Evolutionary conservation across 2,329 filamentous ascomycete genomes (phyloP).

Genomic region (Cladosporium austrohemisphaericum): DNA sequence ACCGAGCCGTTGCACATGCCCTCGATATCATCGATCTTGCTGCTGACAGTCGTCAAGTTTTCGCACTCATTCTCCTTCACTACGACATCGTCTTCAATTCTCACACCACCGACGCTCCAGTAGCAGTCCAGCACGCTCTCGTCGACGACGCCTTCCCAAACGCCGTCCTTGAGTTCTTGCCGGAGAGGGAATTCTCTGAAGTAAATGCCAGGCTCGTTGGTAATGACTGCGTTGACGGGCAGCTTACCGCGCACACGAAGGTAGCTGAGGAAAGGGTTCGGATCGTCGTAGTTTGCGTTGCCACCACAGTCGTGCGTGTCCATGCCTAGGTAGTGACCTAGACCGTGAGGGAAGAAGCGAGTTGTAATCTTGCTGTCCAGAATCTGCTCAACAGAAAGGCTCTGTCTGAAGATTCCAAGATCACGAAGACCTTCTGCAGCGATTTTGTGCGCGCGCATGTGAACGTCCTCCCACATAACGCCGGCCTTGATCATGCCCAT

Average conservation of each 20-base stretch:
- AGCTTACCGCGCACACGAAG: constrained; percentile 62
- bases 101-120: constrained; percentile 78
- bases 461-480: constrained; percentile 75
- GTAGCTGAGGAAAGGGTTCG: constrained; percentile 82
- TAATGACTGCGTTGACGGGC: constrained; percentile 69
- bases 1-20: constrained; percentile 10
- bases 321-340: constrained; percentile 52
- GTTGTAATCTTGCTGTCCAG: constrained; percentile 44
- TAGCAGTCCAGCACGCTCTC: constrained; percentile 61
- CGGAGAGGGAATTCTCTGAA: constrained; percentile 72
- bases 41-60: constrained; percentile 77
- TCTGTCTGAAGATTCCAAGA: constrained; percentile 63
- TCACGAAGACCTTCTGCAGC: constrained; percentile 74
- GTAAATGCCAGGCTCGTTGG: constrained; percentile 88
- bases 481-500: constrained; percentile 70
- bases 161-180: constrained; percentile 60
- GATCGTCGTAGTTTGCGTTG: constrained; percentile 56
- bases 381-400: constrained; percentile 39
- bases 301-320: constrained; percentile 51
- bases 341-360: constrained; percentile 50
- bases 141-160: constrained; percentile 63
- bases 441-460: constrained; percentile 73
- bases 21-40: constrained; percentile 43
- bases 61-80: constrained; percentile 75
- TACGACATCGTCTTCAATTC: constrained; percentile 85